Evolutionary conservation across 768 basidiomycete genomes (phyloP), one percentile per base, ranked within the genome.

Genomic region (Lactifluus piperatus): DNA sequence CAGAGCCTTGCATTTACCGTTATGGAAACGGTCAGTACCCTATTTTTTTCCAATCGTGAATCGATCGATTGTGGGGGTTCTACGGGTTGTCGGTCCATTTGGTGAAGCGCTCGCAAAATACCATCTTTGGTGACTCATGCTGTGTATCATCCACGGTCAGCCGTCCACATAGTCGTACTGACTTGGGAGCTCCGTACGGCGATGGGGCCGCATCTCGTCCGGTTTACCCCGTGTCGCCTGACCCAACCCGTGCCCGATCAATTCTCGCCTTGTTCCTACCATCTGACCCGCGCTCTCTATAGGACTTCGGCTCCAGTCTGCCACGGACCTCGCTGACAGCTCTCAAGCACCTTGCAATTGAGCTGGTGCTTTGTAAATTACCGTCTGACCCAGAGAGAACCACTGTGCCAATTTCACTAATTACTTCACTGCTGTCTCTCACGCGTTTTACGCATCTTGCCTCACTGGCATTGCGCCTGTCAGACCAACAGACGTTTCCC

Each of bases 1-100:
- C 79, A 81, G 62, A 82, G 76, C 56, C 73, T 90, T 0, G 82
- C 85, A 1, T 73, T 88, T 29, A 82, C 83, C 16, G 76, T 78
- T 45, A 77, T 78, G 58, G 86, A 87, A 53, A 57, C 78, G 58
- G 86, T 88, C 57, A 58, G 82, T 70, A 11, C 11, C 14, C 41
- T 27, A n/a, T 46, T 60, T 43, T n/a, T 24, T n/a, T 20, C 41
- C 3, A 8, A 43, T 27, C 39, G 54, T 27, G 34, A 50, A 18
- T 45, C 54, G 49, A 51, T 56, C 46, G 29, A 36, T 54, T 30
- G 41, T 54, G 30, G 47, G 34, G 43, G 22, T 27, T 54, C 22
- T 49, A 49, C n/a, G 47, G 36, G 41, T 37, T 24, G 18, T 41
- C 30, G 1, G 32, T 27, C 52, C 22, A 24, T 56, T 24, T 37